Conservation (phyloP, 345 rosid species). For the Clausena lansium region DNA sequence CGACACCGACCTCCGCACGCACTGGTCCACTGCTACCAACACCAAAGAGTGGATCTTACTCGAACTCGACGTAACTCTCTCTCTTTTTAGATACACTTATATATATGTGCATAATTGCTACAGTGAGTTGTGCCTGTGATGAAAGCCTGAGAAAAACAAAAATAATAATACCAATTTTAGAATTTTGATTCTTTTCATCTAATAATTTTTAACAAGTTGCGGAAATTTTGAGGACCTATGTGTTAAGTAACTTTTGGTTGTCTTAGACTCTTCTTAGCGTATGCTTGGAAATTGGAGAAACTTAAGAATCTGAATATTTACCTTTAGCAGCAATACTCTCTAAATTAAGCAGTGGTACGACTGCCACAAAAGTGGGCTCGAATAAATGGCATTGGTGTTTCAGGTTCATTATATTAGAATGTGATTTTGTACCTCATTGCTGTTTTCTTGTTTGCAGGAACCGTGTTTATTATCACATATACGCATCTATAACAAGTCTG, state of each 20-base stretch:
- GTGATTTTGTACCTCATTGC: not conserved
- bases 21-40: constrained; percentile 88
- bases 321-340: not conserved
- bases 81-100: constrained; percentile 3
- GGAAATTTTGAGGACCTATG: not conserved
- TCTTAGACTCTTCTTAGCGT: not conserved
- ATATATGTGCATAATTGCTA: not conserved
- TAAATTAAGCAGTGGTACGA: not conserved
- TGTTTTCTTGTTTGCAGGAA: constrained; percentile 47
- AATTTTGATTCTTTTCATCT: not conserved
- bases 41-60: constrained; percentile 89
- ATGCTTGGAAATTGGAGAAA: not conserved
- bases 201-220: not conserved
- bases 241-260: not conserved
- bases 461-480: constrained; percentile 76
- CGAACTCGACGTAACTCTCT: constrained; percentile 62
- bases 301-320: not conserved
- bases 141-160: not conserved
- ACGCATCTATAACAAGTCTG: constrained; percentile 79
- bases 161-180: not conserved
- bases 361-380: not conserved
- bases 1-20: constrained; percentile 77
- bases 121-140: not conserved
- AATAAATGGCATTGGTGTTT: not conserved
- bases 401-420: not conserved